A percentile compares a stretch with the other conserved stretches of the same genome.
Evolutionary conservation across 2,329 filamentous ascomycete genomes (phyloP).

Genomic region (Dissoconium aciculare): DNA sequence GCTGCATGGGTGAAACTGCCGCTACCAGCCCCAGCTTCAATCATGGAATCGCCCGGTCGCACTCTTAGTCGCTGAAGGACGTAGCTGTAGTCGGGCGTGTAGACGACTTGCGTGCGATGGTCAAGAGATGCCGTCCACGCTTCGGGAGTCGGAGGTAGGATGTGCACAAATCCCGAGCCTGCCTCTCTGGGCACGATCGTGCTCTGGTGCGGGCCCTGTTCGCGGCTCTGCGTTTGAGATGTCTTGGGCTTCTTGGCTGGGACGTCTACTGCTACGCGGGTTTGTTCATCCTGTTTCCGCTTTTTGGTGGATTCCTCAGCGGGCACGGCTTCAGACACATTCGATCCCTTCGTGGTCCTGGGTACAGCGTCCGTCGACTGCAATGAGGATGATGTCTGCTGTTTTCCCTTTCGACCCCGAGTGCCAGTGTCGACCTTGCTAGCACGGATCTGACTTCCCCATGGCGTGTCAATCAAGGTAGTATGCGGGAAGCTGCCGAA

Average conservation of each 20-base stretch:
- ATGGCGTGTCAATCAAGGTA: constrained; percentile 52
- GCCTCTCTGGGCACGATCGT: constrained; percentile 41
- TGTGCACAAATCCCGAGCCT: constrained; percentile 56
- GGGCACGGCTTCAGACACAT: constrained; percentile 1
- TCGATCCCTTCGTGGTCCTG: neutral
- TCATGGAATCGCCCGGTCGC: constrained; percentile 55
- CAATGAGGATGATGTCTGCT: constrained; percentile 32
- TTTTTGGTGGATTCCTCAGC: constrained; percentile 14
- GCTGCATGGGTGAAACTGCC: constrained; percentile 74
- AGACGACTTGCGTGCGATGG: constrained; percentile 73
- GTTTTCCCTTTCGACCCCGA: constrained; percentile 49
- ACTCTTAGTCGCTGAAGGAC: constrained; percentile 62
- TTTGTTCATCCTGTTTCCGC: constrained; percentile 31
- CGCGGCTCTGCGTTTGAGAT: constrained; percentile 10
- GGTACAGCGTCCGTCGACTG: constrained; percentile 27
- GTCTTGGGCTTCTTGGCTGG: constrained; percentile 23
- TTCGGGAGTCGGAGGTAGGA: constrained; percentile 66
- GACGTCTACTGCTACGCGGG: constrained; percentile 12
- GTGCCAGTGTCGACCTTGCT: constrained; percentile 84
- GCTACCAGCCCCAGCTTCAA: constrained; percentile 69
- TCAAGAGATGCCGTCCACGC: constrained; percentile 68
- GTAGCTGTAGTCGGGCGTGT: constrained; percentile 77
- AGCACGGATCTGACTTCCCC: constrained; percentile 84
- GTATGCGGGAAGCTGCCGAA: constrained; percentile 60
- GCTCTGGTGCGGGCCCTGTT: constrained; percentile 2